Evolutionary conservation across 1,284 basidiomycete species (phyloP), one percentile per base, ranked within the genome.

Genomic region (Tilletia indica): DNA sequence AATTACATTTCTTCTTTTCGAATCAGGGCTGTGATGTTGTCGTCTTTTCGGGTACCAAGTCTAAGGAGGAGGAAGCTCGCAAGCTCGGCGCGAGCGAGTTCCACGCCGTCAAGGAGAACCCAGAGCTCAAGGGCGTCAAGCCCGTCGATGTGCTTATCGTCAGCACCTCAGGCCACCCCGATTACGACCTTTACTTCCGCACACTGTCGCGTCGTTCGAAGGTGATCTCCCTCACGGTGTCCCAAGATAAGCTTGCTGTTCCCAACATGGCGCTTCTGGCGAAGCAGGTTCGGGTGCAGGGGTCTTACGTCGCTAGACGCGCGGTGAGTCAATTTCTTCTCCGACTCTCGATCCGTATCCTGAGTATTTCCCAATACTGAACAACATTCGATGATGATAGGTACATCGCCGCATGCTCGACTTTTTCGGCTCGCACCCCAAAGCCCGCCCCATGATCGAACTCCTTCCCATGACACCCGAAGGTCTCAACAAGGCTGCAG

Each of bases 381-480:
- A 48, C n/a, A 12, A 1, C 11, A 11, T 48, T n/a, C 1, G n/a
- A 48, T n/a, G 73, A 31, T 31, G 25, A 31, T 31, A 31, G 19
- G 74, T 77, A n/a, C 81, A 80, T 72, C 69, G 67, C 21, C 68
- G 75, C 73, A 82, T 82, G 81, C 76, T 82, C 54, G 67, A 77
- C 45, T 82, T 82, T 61, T 69, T 73, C 25, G 81, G 79, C 12
- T 73, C 74, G 16, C 72, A 78, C 71, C 61, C 61, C n/a, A 71
- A 70, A 61, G 71, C 81, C 70, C 72, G 74, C 71, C 80, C 81
- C 34, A 77, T 80, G 39, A 76, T 81, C 74, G 81, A 83, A 72
- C 74, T 77, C 69, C 76, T 83, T 2, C 76, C 78, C 36, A 83
- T 83, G 81, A 80, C 76, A 63, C 75, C 78, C 68, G 77, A 81